Evolutionary conservation across 2,329 filamentous ascomycete species (phyloP), one percentile per base, ranked within the genome.

Genomic region (Colletotrichum eremochloae): DNA sequence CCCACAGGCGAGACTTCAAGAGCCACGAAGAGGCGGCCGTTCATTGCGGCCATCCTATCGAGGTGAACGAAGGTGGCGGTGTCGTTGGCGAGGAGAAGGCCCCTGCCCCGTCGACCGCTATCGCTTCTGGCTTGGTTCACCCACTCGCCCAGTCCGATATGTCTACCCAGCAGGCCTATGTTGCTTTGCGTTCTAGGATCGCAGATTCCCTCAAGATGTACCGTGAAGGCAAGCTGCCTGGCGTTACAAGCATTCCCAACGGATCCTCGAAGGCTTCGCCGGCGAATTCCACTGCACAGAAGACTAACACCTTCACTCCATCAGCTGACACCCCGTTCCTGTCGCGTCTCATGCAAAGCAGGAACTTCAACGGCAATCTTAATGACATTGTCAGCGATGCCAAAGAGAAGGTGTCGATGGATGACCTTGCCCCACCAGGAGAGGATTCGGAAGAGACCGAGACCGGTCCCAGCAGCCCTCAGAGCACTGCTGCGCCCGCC

Each of bases 1-100:
- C 95, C 36, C 96, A 99, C 83, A 93, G 93, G 80, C 89, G 94
- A 71, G 95, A 97, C 75, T 98, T 95, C 86, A 96, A 97, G 83
- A 98, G 94, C 77, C 96, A 99, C 79, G 96, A 98, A 81, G 94
- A 95, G 78, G 96, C 96, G 74, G 96, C 96, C 44, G 88, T 95
- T 68, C 93, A 93, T 72, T 97, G 94, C 76, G 96, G 96, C 64
- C 92, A 95, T 76, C 90, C 93, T 15, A 90, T 97, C 71, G 93
- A 97, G 76, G 85, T 89, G 74, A 88, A 92, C 75, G 90, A 92
- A 66, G 81, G 81, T 38, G 86, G 86, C 56, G 81, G 82, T 65
- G 50, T 67, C 33, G 56, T 73, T 44, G 63, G 84, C 84, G 66
- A 86, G 71, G 76, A 78, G 36, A 52, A 76, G n/a, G 64, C 75